Evolutionary conservation across 2,329 filamentous ascomycete species (phyloP).

Genomic region (Fusarium camptoceras): DNA sequence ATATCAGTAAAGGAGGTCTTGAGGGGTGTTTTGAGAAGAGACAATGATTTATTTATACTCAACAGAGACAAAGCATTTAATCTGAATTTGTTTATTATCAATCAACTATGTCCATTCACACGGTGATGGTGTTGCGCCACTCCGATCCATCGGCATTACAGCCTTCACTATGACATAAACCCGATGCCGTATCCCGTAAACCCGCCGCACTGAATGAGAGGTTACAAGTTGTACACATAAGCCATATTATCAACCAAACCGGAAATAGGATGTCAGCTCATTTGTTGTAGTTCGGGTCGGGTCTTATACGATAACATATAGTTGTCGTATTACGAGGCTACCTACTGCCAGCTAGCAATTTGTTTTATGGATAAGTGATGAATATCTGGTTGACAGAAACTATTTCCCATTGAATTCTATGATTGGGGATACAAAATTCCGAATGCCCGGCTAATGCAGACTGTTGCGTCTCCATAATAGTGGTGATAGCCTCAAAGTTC

Average conservation of each 20-base stretch:
- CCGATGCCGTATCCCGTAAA: constrained; percentile 1
- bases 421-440: background rate
- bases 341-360: background rate
- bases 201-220: background rate
- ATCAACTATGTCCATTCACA: background rate
- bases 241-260: background rate
- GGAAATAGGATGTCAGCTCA: background rate
- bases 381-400: background rate
- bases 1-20: background rate
- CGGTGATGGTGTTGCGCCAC: background rate
- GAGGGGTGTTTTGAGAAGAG: background rate
- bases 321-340: background rate
- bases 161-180: constrained; percentile 1
- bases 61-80: background rate
- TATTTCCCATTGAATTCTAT: background rate
- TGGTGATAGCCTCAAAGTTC: constrained; percentile 4
- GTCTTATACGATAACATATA: background rate
- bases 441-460: background rate
- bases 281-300: background rate
- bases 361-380: background rate
- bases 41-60: background rate
- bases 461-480: background rate
- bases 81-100: background rate
- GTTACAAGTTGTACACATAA: background rate
- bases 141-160: constrained; percentile 16